Evolutionary conservation across 2,329 filamentous ascomycete genomes (phyloP).

Genomic region (Pseudogymnoascus sp.): DNA sequence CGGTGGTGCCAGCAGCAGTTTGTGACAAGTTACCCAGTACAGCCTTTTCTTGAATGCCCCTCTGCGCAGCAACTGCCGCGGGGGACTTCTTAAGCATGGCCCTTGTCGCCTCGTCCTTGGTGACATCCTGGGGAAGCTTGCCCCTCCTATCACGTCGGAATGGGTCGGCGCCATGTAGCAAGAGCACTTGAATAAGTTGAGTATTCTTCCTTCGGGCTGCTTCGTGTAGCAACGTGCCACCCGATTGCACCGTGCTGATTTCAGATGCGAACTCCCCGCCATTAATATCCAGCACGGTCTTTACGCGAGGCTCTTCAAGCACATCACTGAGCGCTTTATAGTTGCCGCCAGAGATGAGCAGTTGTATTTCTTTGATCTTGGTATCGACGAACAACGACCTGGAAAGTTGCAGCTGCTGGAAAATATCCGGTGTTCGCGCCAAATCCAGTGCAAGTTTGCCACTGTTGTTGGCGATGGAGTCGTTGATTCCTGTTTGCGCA

Average conservation of each 20-base stretch:
- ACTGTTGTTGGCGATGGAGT: slow-evolving; percentile 74
- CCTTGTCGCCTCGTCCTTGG: slow-evolving; percentile 83
- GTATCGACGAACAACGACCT: slow-evolving; percentile 82
- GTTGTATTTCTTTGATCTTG: slow-evolving; percentile 77
- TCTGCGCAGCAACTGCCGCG: slow-evolving; percentile 85
- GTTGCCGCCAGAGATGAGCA: slow-evolving; percentile 61
- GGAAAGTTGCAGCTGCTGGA: slow-evolving; percentile 85
- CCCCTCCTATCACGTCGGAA: slow-evolving; percentile 93
- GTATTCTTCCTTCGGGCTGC: slow-evolving; percentile 82
- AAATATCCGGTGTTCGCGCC: slow-evolving; percentile 87
- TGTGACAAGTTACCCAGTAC: slow-evolving; percentile 69
- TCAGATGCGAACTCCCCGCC: slow-evolving; percentile 82
- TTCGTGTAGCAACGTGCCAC: slow-evolving; percentile 90
- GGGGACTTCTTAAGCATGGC: slow-evolving; percentile 90
- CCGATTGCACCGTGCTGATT: slow-evolving; percentile 63
- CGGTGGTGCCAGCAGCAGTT: slow-evolving; percentile 41
- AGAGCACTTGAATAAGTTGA: slow-evolving; percentile 77
- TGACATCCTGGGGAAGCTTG: slow-evolving; percentile 91
- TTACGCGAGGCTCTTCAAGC: slow-evolving; percentile 75
- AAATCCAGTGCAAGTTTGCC: slow-evolving; percentile 82
- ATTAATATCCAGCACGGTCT: slow-evolving; percentile 86
- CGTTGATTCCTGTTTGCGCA: slow-evolving; percentile 76
- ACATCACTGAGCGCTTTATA: slow-evolving; percentile 73
- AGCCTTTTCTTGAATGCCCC: slow-evolving; percentile 93
- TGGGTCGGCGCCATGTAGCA: slow-evolving; percentile 91